Percentiles rank a stretch among this genome's conserved stretches.
Conservation (phyloP, 768 basidiomycete genomes). For the Terana coerulea region DNA sequence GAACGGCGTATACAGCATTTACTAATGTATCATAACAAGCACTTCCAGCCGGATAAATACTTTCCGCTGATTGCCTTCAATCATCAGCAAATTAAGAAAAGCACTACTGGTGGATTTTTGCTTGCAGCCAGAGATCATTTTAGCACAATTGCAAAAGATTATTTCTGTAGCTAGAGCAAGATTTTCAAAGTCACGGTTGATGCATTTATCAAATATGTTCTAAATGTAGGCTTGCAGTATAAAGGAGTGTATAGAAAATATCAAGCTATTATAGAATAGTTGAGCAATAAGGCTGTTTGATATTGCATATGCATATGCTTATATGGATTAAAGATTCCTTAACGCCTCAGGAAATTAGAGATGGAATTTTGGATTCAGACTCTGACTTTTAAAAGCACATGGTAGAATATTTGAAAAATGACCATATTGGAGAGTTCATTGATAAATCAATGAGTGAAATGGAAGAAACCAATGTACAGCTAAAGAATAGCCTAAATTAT, state of each 20-base stretch:
- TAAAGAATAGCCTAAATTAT: too few species aligned
- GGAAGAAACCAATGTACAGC: too few species aligned
- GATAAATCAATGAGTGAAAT: slow-evolving; percentile 21
- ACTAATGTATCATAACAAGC: too few species aligned
- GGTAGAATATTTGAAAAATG: slow-evolving; percentile 28
- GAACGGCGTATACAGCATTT: too few species aligned
- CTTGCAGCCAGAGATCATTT: too few species aligned
- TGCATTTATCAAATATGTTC: slow-evolving; percentile 24
- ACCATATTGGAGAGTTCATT: slow-evolving; percentile 30
- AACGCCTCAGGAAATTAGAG: slow-evolving; percentile 31
- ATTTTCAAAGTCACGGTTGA: slow-evolving; percentile 32
- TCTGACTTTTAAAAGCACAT: slow-evolving; percentile 24
- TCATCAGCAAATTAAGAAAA: too few species aligned
- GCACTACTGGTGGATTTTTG: too few species aligned
- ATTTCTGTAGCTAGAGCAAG: too few species aligned
- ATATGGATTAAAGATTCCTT: slow-evolving; percentile 15
- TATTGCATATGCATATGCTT: slow-evolving; percentile 19
- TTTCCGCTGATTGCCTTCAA: too few species aligned
- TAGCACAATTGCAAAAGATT: too few species aligned
- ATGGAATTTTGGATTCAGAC: slow-evolving; percentile 21
- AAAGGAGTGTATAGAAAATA: slow-evolving; percentile 12
- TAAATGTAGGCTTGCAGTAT: slow-evolving; percentile 1
- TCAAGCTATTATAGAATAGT: slow-evolving; percentile 15
- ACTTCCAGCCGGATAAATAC: too few species aligned
- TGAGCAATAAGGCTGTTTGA: slow-evolving; percentile 14